A percentile compares a stretch with the other conserved stretches of the same genome.
Evolutionary conservation across 805 yeast genomes (phyloP).

Genomic region (Hanseniaspora guilliermondii): DNA sequence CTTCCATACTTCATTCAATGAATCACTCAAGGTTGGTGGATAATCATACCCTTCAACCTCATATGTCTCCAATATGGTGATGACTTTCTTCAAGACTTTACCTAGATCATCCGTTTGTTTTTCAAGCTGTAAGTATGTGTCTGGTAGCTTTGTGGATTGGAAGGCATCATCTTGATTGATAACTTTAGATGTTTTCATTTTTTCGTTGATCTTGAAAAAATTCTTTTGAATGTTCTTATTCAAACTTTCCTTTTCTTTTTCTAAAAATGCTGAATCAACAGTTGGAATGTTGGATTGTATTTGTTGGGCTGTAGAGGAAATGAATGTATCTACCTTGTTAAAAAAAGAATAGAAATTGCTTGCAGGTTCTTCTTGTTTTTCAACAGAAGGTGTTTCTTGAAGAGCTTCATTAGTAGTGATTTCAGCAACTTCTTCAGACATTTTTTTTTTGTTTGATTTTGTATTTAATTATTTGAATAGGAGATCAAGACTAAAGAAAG

Average conservation of each 20-base stretch:
- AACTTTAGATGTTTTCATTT: conserved; percentile 9
- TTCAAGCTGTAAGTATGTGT: conserved; percentile 57
- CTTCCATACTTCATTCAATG: conserved; percentile 31
- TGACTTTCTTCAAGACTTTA: conserved; percentile 41
- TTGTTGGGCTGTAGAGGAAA: conserved; percentile 13
- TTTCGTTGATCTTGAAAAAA: conserved; percentile 12
- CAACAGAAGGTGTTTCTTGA: background rate
- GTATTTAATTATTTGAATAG: no score
- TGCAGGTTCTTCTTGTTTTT: background rate
- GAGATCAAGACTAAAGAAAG: no score
- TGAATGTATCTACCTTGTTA: conserved; percentile 12
- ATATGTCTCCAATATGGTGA: conserved; percentile 48
- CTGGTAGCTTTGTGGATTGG: conserved; percentile 48
- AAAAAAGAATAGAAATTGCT: conserved; percentile 13
- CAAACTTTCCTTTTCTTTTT: conserved; percentile 6
- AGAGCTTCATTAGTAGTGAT: background rate
- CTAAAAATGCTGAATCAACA: conserved; percentile 4
- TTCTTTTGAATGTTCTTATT: conserved; percentile 14
- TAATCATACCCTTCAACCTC: conserved; percentile 69
- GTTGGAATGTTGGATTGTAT: conserved; percentile 13
- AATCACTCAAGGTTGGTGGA: conserved; percentile 66
- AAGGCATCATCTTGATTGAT: conserved; percentile 1
- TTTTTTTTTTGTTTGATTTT: conserved; percentile 13
- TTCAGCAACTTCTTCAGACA: conserved; percentile 13
- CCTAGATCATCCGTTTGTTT: conserved; percentile 53